These are phyloP conservation scores for Wickerhamomyces xylosicus DNA, from an alignment of 805 yeast species.

Conservation along the genomic window DNA sequence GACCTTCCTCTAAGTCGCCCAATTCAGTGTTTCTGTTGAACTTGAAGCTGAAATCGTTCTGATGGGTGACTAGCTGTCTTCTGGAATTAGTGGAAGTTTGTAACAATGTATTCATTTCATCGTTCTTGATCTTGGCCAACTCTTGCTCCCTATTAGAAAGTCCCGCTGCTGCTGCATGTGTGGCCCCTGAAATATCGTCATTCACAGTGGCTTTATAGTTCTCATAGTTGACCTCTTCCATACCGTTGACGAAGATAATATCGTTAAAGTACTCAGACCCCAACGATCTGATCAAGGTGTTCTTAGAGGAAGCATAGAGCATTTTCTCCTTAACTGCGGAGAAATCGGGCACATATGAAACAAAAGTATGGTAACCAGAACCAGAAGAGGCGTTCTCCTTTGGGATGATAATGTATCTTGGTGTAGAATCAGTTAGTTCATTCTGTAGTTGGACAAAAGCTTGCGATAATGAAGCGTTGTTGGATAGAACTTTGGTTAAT, in stretches of 20 bases:
- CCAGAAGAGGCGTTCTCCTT: slow-evolving; percentile 14
- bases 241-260: slow-evolving; percentile 23
- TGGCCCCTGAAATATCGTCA: slow-evolving; percentile 16
- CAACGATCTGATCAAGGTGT: slow-evolving; percentile 61
- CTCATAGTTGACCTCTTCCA: slow-evolving; percentile 26
- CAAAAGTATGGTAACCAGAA: slow-evolving; percentile 34
- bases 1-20: slow-evolving; percentile 19
- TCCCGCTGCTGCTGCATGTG: slow-evolving; percentile 27
- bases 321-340: slow-evolving; percentile 79
- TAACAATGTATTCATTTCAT: slow-evolving; percentile 27
- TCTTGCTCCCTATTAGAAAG: slow-evolving; percentile 51
- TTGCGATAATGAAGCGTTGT: slow-evolving; percentile 24
- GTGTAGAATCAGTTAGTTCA: slow-evolving; percentile 25
- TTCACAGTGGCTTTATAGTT: slow-evolving; percentile 34
- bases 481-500: slow-evolving; percentile 23
- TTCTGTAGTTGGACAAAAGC: slow-evolving; percentile 21
- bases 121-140: slow-evolving; percentile 32
- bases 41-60: slow-evolving; percentile 18
- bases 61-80: slow-evolving; percentile 18
- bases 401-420: slow-evolving; percentile 41
- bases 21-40: slow-evolving; percentile 19
- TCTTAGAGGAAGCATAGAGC: slow-evolving; percentile 89
- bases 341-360: slow-evolving; percentile 79
- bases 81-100: slow-evolving; percentile 20
- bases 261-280: slow-evolving; percentile 40